Percentiles rank a stretch among this genome's conserved stretches.
Evolutionary conservation across 2,329 filamentous ascomycete genomes (phyloP).

Genomic region (Furcasterigmium sp.): DNA sequence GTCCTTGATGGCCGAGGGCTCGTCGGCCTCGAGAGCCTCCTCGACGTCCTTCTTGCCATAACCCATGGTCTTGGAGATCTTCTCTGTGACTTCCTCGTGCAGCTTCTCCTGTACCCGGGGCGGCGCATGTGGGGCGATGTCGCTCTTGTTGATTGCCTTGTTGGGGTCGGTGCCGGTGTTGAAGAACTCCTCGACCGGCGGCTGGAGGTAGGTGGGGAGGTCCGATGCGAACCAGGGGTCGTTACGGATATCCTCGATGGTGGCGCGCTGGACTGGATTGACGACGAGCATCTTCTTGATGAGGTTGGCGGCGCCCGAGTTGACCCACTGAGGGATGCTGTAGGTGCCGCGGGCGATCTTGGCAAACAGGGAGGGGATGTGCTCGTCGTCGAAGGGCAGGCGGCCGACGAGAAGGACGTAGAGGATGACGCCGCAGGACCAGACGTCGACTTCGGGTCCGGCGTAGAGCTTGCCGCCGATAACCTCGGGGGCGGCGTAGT

Average conservation of each 20-base stretch:
- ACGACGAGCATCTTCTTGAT: constrained; percentile 94
- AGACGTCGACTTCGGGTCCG: constrained; percentile 95
- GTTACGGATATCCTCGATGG: constrained; percentile 85
- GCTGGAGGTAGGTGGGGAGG: constrained; percentile 79
- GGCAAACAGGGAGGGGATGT: constrained; percentile 94
- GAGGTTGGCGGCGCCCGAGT: constrained; percentile 70
- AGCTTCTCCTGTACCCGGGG: constrained; percentile 80
- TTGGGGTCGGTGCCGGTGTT: constrained; percentile 92
- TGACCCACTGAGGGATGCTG: constrained; percentile 87
- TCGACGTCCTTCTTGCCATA: constrained; percentile 94
- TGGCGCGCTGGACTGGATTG: constrained; percentile 89
- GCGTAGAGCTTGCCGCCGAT: constrained; percentile 97
- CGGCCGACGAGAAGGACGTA: constrained; percentile 77
- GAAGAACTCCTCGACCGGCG: constrained; percentile 84
- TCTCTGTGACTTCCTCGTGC: constrained; percentile 87
- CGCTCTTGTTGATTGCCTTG: constrained; percentile 79
- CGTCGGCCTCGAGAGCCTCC: constrained; percentile 83
- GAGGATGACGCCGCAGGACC: constrained; percentile 91
- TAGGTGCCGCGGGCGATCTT: constrained; percentile 96
- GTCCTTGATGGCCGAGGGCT: constrained; percentile 97
- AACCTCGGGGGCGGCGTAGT: constrained; percentile 96
- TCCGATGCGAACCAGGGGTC: constrained; percentile 93
- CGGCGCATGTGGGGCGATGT: constrained; percentile 74
- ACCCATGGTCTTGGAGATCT: constrained; percentile 97
- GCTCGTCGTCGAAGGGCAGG: constrained; percentile 95